Conservation (phyloP, 495 filamentous ascomycete species). For the Podospora conica region DNA sequence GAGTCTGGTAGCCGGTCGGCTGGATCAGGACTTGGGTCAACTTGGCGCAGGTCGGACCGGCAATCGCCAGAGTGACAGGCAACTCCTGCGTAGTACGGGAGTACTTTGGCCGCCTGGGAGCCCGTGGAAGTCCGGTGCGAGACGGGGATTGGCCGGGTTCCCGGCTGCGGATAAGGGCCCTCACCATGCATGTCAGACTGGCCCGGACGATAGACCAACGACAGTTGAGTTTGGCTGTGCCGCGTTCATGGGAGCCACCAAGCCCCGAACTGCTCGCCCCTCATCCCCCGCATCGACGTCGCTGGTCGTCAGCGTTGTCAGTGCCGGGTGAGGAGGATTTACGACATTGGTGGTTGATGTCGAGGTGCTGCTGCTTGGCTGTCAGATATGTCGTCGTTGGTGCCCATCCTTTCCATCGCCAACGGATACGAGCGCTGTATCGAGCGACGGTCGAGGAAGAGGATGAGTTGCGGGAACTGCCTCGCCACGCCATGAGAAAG, state of each 20-base stretch:
- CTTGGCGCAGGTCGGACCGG: not conserved
- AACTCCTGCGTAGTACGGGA: too few species aligned
- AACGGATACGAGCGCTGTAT: not conserved
- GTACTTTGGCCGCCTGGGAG: not conserved
- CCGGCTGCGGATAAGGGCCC: not conserved
- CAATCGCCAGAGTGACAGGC: not conserved
- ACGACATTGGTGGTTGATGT: not conserved
- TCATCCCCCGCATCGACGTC: not conserved
- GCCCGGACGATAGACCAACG: not conserved
- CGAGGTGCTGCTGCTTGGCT: not conserved
- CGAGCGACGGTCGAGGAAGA: not conserved
- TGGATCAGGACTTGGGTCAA: not conserved
- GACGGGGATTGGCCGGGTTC: not conserved
- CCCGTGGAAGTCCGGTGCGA: not conserved
- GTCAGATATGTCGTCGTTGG: not conserved
- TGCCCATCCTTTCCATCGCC: not conserved
- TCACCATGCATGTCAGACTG: not conserved
- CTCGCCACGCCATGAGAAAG: not conserved
- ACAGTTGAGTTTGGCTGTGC: not conserved
- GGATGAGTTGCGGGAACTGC: not conserved
- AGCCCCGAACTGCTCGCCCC: not conserved
- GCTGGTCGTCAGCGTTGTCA: not conserved
- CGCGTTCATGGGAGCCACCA: not conserved
- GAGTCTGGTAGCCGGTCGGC: not conserved
- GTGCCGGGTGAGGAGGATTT: not conserved